A percentile compares a stretch with the other conserved stretches of the same genome.
Conservation (phyloP, 228 moss, liverwort and hornwort species). For the Sphagnum fallax region DNA sequence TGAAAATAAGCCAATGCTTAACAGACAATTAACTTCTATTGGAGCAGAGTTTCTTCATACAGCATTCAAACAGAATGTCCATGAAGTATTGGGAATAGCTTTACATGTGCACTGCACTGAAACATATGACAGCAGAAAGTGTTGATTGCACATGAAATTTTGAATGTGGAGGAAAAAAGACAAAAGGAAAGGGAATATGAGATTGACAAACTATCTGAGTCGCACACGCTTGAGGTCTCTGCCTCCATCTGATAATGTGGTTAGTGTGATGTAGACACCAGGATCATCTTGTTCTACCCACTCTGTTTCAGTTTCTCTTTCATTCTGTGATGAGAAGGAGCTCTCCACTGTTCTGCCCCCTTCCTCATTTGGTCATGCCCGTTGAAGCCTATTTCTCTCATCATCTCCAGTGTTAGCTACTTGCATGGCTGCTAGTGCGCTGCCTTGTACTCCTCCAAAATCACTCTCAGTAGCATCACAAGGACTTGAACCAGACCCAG, state of each 20-base stretch:
- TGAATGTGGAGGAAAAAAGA: too few species aligned
- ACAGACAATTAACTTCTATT: too few species aligned
- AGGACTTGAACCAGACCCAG: slow-evolving; percentile 22
- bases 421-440: slow-evolving; percentile 28
- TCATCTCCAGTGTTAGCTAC: slow-evolving; percentile 35
- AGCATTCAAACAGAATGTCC: too few species aligned
- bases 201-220: slow-evolving; percentile 45
- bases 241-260: slow-evolving; percentile 86
- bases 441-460: slow-evolving; percentile 31
- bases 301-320: slow-evolving; percentile 77
- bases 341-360: slow-evolving; percentile 23
- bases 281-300: slow-evolving; percentile 99
- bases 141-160: too few species aligned
- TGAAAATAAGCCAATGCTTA: too few species aligned
- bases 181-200: too few species aligned
- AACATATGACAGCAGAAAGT: too few species aligned
- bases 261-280: slow-evolving; percentile 96
- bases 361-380: slow-evolving; percentile 45
- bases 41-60: too few species aligned
- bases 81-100: too few species aligned
- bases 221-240: slow-evolving; percentile 95
- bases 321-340: slow-evolving; percentile 50
- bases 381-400: slow-evolving; percentile 45
- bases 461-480: slow-evolving; percentile 28
- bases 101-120: too few species aligned